These are phyloP conservation scores for Aspergillus bombycis DNA, from an alignment of 2,329 filamentous ascomycete genomes.

Conservation along the genomic window DNA sequence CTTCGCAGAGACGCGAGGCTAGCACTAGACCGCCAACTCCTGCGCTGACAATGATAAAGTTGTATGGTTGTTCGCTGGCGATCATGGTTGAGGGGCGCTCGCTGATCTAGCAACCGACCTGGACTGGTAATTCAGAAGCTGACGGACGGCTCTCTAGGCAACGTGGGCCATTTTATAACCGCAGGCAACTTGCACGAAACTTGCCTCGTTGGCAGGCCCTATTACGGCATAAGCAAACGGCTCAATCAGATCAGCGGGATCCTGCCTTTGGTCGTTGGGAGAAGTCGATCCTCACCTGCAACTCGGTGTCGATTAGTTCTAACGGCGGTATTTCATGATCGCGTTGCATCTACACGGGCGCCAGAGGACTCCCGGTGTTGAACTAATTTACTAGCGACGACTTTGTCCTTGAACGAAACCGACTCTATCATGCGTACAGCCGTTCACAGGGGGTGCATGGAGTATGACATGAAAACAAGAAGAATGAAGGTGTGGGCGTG, in stretches of 20 bases:
- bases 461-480: not conserved
- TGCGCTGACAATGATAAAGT: slow-evolving; percentile 25
- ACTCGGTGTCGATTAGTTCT: too few species aligned
- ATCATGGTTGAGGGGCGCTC: not conserved
- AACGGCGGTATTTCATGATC: too few species aligned
- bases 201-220: not conserved
- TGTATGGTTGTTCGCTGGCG: not conserved
- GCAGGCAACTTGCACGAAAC: not conserved
- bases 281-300: too few species aligned
- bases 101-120: not conserved
- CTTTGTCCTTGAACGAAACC: too few species aligned
- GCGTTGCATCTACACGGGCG: too few species aligned
- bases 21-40: slow-evolving; percentile 37
- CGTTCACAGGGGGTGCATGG: not conserved
- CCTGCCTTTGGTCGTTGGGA: not conserved
- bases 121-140: not conserved
- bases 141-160: not conserved
- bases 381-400: not conserved
- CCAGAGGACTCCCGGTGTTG: not conserved
- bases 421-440: not conserved
- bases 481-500: too few species aligned
- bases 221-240: too few species aligned
- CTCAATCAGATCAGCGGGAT: not conserved
- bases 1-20: slow-evolving; percentile 35
- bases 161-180: not conserved